Base-by-base conservation (phyloP, 139 green algal genomes). In the Chlamydomonas incerta region DNA sequence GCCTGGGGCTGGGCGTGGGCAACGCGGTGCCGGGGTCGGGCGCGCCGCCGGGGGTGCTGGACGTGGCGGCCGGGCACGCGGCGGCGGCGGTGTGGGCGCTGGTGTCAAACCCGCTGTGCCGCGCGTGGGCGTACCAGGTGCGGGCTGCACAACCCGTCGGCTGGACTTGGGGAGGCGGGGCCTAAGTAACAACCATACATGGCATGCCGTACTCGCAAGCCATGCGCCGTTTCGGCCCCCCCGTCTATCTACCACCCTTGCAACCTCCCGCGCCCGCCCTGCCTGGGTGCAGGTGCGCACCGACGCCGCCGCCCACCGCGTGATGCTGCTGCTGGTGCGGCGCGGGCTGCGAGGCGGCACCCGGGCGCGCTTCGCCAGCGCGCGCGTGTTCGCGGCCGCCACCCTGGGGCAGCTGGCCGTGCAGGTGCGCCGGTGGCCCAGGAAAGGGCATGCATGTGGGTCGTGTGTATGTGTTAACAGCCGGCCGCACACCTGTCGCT, bases 21-120 rank as follows among this genome's bases (percentile, higher is more conserved):
- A 50, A 50, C 8, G 24, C 46, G 24, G 63, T 83, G 26, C 63
- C 77, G 8, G 77, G 83, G 55, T 65, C 31, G 15, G 62, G 72
- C 28, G 35, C 62, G 47, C 73, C 57, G 24, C 83, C 55, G 62
- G 66, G 83, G 0, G 57, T 67, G 29, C 57, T 89, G 34, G 85
- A 89, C 21, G 62, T 68, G 23, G 70, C 75, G 8, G 85, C 85
- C 31, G 85, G 74, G 15, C 85, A 89, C n/a, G 85, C 85, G 57
- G 75, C 85, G 29, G 70, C 60, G 29, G 76, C 85, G 37, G 74
- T 89, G 67, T 89, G 85, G 85, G 85, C 75, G 55, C 75, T 89
- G 37, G 60, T 76, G n/a, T 86, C 85, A 11, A 84, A 89, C 68
- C 85, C 85, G 34, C 52, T 47, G 65, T 84, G 83, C 47, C 72